Evolutionary conservation across 257 asterid genomes (phyloP), one percentile per base, ranked within the genome.

Genomic region (Datura wrightii): DNA sequence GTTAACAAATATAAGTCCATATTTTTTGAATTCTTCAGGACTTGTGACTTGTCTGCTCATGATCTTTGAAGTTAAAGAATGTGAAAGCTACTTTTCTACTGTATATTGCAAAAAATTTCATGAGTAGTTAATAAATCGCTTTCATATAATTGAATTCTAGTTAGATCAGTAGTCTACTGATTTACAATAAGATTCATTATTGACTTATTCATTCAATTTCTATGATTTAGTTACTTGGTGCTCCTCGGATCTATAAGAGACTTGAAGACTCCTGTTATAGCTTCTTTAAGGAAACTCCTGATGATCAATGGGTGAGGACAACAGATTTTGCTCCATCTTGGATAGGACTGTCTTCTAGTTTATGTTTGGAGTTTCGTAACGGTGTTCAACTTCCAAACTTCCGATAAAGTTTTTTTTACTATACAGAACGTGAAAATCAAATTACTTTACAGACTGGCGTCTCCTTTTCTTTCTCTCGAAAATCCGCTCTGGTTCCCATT

Each of bases 251-350:
- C 83, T 93, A 87, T 89, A 90, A 91, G 91, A 90, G 87, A 89
- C 82, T 85, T n/a, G 67, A 31, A 6, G 84, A 10, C 15, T 89
- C 93, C 10, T 2, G n/a, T 4, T 84, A 56, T 63, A 80, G 90
- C 89, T 96, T 24, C 84, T 91, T 1, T 59, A 18, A 0, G 87
- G 92, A 91, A 50, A 81, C 91, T 66, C 92, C 88, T 34, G 98
- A 94, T 72, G 98, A 94, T 39, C 98, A 93, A 85, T 96, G 98
- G 98, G 88, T 93, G 24, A 91, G 99, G 86, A 94, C 99, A 8
- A 91, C 95, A 8, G 98, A 96, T 82, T 96, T 93, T 78, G 88
- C 98, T 58, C 79, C 85, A 56, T 89, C 89, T 13, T 85, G 87
- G 79, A 93, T 94, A 16, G 99, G 99, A 60, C 97, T 93, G 74